A percentile compares a stretch with the other conserved stretches of the same genome.
Conservation (phyloP, 768 basidiomycete species). For the Sistotremastrum suecicum region DNA sequence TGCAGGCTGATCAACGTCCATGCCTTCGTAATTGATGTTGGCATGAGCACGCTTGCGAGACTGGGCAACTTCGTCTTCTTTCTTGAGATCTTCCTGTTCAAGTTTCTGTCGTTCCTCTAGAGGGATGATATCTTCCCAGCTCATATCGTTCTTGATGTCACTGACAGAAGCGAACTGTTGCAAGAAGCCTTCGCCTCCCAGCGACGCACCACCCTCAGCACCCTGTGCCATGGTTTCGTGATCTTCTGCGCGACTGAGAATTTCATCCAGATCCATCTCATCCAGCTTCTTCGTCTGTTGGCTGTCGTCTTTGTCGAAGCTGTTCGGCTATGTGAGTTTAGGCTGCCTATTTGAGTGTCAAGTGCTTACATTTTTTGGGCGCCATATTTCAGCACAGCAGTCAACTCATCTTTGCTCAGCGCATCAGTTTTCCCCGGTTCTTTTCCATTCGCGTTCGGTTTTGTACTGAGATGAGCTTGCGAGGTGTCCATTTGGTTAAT, state of each 20-base stretch:
- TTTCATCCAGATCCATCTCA: slow-evolving; percentile 98
- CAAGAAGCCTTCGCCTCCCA: slow-evolving; percentile 96
- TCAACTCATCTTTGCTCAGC: slow-evolving; percentile 90
- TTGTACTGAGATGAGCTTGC: slow-evolving; percentile 86
- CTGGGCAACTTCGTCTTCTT: slow-evolving; percentile 54
- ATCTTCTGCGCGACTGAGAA: slow-evolving; percentile 90
- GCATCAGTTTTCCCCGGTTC: slow-evolving; percentile 66
- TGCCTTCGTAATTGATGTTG: slow-evolving; percentile 81
- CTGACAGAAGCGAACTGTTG: slow-evolving; percentile 91
- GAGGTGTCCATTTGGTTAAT: slow-evolving; percentile 99
- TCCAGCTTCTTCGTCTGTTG: slow-evolving; percentile 92
- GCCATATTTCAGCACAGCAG: slow-evolving; percentile 95
- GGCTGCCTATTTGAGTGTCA: slow-evolving; percentile 6
- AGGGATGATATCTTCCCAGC: slow-evolving; percentile 98
- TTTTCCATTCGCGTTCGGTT: slow-evolving; percentile 42
- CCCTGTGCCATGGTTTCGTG: slow-evolving; percentile 84
- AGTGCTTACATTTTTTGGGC: slow-evolving; percentile 83
- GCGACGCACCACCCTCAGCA: slow-evolving; percentile 77
- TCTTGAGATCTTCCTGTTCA: slow-evolving; percentile 62
- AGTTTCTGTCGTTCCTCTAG: slow-evolving; percentile 76
- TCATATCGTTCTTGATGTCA: slow-evolving; percentile 98
- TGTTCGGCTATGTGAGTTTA: slow-evolving; percentile 17
- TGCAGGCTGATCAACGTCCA: slow-evolving; percentile 72
- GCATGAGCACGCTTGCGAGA: slow-evolving; percentile 77
- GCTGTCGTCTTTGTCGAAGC: slow-evolving; percentile 95